These are phyloP conservation scores for Acer saccharum DNA, from an alignment of 345 rosid genomes.

Conservation along the genomic window DNA sequence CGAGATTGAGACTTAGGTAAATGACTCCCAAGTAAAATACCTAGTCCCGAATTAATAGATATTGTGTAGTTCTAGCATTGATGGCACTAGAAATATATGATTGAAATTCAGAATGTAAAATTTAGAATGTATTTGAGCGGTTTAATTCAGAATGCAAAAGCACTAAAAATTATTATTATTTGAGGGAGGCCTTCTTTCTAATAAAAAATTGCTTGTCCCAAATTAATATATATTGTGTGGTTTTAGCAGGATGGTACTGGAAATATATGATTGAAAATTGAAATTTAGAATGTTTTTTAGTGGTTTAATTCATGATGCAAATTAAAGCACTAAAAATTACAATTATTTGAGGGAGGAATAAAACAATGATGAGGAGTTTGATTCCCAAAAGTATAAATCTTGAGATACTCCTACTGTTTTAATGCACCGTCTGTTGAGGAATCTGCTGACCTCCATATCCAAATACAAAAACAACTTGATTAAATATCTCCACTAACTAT, in stretches of 20 bases:
- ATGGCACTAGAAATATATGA: not conserved
- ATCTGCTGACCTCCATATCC: slow-evolving; percentile 28
- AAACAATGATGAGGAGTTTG: slow-evolving; percentile 39
- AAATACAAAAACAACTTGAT: not conserved
- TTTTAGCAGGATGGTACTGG: too few relatives aligned
- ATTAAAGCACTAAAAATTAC: not conserved
- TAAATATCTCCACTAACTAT: not conserved
- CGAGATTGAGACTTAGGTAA: too few relatives aligned
- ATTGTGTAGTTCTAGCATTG: not conserved
- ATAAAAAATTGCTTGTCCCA: not conserved
- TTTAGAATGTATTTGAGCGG: slow-evolving; percentile 1
- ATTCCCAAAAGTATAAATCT: slow-evolving; percentile 29
- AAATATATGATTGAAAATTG: not conserved
- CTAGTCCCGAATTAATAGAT: too few relatives aligned
- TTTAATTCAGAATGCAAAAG: not conserved
- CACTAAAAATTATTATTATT: not conserved
- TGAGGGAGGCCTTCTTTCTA: slow-evolving; percentile 14
- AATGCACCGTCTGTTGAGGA: slow-evolving; percentile 32
- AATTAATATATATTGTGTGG: too few relatives aligned
- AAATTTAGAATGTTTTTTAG: not conserved
- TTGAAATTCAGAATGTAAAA: not conserved
- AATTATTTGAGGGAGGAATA: not conserved
- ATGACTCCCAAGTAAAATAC: too few relatives aligned
- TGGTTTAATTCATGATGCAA: not conserved
- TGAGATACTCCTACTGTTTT: slow-evolving; percentile 27